Evolutionary conservation across 257 asterid genomes (phyloP).

Genomic region (Verbascum thapsus): DNA sequence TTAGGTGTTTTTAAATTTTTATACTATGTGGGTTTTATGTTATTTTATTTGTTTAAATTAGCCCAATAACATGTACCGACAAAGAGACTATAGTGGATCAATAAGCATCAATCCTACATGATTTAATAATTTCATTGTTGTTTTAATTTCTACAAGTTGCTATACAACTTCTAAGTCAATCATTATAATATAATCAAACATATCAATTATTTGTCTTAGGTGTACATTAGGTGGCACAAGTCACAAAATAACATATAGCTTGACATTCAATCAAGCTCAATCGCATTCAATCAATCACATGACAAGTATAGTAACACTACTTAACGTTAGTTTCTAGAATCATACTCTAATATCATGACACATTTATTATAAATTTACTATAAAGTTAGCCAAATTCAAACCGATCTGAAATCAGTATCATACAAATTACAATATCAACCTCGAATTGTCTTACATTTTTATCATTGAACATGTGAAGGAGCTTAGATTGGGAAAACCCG

Average conservation of each 20-base stretch:
- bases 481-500: constrained; percentile 81
- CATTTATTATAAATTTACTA: too few relatives aligned
- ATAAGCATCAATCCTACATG: too few relatives aligned
- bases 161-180: constrained; percentile 20
- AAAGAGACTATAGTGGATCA: neutral
- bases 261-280: too few relatives aligned
- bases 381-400: too few relatives aligned
- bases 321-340: too few relatives aligned
- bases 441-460: neutral
- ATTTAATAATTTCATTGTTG: neutral
- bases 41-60: neutral
- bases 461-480: constrained; percentile 43
- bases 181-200: neutral
- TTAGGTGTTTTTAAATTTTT: neutral
- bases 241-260: neutral
- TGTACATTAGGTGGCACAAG: neutral
- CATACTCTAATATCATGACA: too few relatives aligned
- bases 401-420: too few relatives aligned
- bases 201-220: too few relatives aligned
- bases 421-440: too few relatives aligned
- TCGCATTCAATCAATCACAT: too few relatives aligned
- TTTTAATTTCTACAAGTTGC: constrained; percentile 5
- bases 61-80: neutral
- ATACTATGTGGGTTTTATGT: too few relatives aligned
- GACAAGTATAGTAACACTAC: too few relatives aligned